Evolutionary conservation across 768 basidiomycete genomes (phyloP), one percentile per base, ranked within the genome.

Genomic region (Kwoniella sp.): DNA sequence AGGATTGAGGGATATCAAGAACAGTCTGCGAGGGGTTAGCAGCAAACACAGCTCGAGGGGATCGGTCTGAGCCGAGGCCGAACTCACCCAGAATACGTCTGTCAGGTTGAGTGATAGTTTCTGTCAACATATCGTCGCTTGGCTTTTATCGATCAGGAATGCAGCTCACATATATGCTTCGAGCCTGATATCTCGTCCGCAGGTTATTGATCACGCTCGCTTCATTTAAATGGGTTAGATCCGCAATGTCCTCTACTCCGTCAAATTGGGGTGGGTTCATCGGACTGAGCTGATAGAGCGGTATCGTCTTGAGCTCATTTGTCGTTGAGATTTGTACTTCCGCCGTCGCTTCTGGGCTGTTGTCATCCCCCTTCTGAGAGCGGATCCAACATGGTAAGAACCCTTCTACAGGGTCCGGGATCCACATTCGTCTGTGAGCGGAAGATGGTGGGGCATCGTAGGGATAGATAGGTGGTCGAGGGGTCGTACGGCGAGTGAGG

Each of bases 251-350:
- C 69, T 93, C 92, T 3, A 94, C 94, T 30, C 92, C 86, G 82
- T 98, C 94, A 79, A 98, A 99, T 81, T 97, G 96, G 49, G 94
- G 94, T 25, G 94, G 94, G 75, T 97, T 97, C 93, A 95, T 95
- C 83, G 94, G 94, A 74, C 88, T 90, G 44, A 96, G 81, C 22
- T 88, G 86, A 68, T 91, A 89, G 67, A 92, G 84, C 17, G 90
- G 88, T 3, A 95, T 85, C 36, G 77, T 84, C 36, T 88, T 84
- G 61, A 88, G 84, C 79, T 94, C 92, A 77, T 90, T 90, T 46
- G 88, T 88, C 2, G 88, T 84, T 40, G 90, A 89, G 84, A 95
- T 86, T 46, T 94, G 83, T 17, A 97, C 89, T 71, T 94, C 88
- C 1, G 88, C 91, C 17, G 85, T 69, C 4, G 71, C 56, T 13